Evolutionary conservation across 2,329 filamentous ascomycete species (phyloP).

Genomic region (Penicillium brasilianum): DNA sequence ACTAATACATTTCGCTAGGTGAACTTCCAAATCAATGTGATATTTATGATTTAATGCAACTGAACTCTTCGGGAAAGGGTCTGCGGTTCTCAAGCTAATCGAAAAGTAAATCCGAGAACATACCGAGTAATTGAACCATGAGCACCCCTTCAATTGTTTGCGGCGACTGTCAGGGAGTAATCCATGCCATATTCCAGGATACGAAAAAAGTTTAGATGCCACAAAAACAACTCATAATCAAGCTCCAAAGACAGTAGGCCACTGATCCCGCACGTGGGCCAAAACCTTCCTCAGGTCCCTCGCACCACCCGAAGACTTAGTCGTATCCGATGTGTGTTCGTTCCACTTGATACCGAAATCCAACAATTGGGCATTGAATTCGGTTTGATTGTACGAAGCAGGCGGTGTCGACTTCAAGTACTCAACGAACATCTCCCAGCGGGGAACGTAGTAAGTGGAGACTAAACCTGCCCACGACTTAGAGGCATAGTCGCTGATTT

Average conservation of each 20-base stretch:
- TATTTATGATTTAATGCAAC: no score
- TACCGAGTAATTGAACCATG: no score
- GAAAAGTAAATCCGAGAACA: no score
- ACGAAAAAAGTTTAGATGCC: background rate
- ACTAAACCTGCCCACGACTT: background rate
- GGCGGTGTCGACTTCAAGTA: background rate
- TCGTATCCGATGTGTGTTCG: background rate
- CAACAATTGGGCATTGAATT: background rate
- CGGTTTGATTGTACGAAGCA: background rate
- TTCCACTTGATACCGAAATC: background rate
- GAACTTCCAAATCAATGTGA: no score
- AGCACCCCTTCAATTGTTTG: no score
- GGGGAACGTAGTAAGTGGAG: background rate
- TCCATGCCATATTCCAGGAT: no score
- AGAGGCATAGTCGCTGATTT: background rate
- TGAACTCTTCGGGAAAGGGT: no score
- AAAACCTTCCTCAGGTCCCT: background rate
- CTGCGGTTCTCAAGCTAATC: no score
- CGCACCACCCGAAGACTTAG: background rate
- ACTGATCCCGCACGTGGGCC: background rate
- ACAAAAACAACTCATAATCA: background rate
- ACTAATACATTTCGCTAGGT: no score
- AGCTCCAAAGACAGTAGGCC: background rate
- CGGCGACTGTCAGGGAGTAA: no score
- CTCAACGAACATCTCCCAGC: background rate